Conservation (phyloP, 306 rosid genomes). For the Malus asiatica region DNA sequence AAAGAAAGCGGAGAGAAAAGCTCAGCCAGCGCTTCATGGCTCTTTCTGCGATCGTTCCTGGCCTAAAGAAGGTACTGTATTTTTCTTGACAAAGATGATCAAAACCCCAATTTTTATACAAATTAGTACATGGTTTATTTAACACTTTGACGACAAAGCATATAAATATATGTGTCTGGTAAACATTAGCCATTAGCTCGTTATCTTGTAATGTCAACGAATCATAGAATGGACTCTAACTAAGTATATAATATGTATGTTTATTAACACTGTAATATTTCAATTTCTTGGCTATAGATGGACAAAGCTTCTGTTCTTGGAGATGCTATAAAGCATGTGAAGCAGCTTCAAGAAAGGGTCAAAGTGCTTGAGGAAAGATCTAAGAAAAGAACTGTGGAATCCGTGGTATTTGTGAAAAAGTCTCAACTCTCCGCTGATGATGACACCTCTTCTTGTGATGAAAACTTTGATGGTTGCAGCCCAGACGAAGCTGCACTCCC, state of each 20-base stretch:
- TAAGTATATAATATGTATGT: not conserved
- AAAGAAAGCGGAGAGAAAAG: conserved; percentile 70
- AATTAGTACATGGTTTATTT: not conserved
- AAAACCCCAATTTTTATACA: not conserved
- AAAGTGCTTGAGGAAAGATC: conserved; percentile 45
- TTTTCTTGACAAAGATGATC: not conserved
- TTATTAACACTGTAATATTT: not conserved
- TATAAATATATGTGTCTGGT: not conserved
- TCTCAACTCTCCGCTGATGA: conserved; percentile 30
- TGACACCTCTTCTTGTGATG: conserved; percentile 41
- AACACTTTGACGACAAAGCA: not conserved
- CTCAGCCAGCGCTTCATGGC: conserved; percentile 73
- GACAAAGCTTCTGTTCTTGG: conserved; percentile 71
- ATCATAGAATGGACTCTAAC: not conserved
- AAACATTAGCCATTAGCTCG: no score
- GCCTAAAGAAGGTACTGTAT: conserved; percentile 55
- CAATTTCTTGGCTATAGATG: conserved; percentile 28
- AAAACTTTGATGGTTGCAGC: conserved; percentile 17
- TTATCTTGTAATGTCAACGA: no score
- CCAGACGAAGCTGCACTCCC: conserved; percentile 17
- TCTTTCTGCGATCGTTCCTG: conserved; percentile 70
- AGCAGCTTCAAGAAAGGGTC: conserved; percentile 51
- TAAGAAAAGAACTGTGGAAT: conserved; percentile 40
- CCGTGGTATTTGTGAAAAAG: conserved; percentile 32
- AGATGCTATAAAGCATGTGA: conserved; percentile 59